These are phyloP conservation scores for Aphanoascus verrucosus DNA, from an alignment of 2,329 filamentous ascomycete genomes.

Conservation along the genomic window DNA sequence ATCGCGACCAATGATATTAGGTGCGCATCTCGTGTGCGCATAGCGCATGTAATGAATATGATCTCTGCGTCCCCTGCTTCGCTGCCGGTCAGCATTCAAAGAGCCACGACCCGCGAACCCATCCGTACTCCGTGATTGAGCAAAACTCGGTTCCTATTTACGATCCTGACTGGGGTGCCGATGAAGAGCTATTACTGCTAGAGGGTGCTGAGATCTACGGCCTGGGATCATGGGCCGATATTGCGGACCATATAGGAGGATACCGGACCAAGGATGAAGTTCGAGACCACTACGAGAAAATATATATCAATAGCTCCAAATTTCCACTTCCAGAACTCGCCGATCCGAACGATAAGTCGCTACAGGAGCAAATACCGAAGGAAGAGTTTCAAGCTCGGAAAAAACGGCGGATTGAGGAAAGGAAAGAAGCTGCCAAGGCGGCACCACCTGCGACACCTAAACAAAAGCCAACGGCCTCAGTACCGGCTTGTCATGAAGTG, in stretches of 20 bases:
- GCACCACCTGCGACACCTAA: conserved; percentile 76
- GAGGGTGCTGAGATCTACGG: conserved; percentile 96
- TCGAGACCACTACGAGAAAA: conserved; percentile 80
- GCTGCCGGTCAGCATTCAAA: conserved; percentile 68
- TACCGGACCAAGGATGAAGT: conserved; percentile 93
- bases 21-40: conserved; percentile 91
- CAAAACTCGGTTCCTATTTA: conserved; percentile 98
- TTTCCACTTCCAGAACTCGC: conserved; percentile 84
- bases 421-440: conserved; percentile 76
- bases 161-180: conserved; percentile 86
- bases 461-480: conserved; percentile 89
- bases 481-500: conserved; percentile 93
- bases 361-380: conserved; percentile 70
- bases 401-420: conserved; percentile 84
- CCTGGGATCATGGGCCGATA: conserved; percentile 92
- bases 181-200: conserved; percentile 85
- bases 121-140: conserved; percentile 88
- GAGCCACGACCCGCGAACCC: conserved; percentile 74
- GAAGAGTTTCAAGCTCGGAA: conserved; percentile 90
- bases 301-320: conserved; percentile 68
- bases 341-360: conserved; percentile 65
- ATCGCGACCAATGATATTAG: conserved; percentile 37
- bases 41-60: conserved; percentile 77
- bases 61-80: conserved; percentile 94
- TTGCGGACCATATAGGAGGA: conserved; percentile 94